Conservation (phyloP, 2,329 filamentous ascomycete genomes). For the Sporothrix mexicana region DNA sequence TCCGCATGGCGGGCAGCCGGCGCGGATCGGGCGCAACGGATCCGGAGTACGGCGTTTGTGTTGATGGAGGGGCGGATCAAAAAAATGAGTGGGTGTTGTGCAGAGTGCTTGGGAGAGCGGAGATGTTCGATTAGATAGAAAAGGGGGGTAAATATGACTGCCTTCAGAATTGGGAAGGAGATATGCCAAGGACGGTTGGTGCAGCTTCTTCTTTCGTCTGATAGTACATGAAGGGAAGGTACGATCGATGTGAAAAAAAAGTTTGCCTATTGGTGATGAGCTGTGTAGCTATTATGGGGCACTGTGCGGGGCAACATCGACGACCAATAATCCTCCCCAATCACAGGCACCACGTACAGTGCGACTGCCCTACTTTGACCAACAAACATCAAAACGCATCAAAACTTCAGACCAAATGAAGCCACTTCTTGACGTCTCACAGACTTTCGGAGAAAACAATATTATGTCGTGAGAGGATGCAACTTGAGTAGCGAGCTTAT, state of each 20-base stretch:
- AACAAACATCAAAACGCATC: neutral
- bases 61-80: neutral
- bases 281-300: neutral
- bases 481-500: neutral
- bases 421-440: neutral
- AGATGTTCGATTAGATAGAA: neutral
- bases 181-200: slow-evolving; percentile 13
- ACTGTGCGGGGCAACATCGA: slow-evolving; percentile 35
- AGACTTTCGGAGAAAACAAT: neutral
- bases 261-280: slow-evolving; percentile 32
- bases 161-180: neutral
- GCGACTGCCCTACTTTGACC: neutral
- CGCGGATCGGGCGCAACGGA: neutral
- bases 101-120: neutral
- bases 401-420: neutral
- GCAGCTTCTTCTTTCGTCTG: slow-evolving; percentile 15
- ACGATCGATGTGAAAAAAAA: slow-evolving; percentile 33
- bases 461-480: slow-evolving; percentile 15
- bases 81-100: too few species aligned
- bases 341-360: neutral
- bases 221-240: slow-evolving; percentile 15
- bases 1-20: slow-evolving; percentile 70
- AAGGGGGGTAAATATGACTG: neutral
- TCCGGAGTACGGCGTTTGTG: slow-evolving; percentile 5
- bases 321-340: neutral